A percentile compares a stretch with the other conserved stretches of the same genome.
phyloP scores from a whole-genome alignment of 345 rosid genomes.

The Sonneratia alba region DNA sequence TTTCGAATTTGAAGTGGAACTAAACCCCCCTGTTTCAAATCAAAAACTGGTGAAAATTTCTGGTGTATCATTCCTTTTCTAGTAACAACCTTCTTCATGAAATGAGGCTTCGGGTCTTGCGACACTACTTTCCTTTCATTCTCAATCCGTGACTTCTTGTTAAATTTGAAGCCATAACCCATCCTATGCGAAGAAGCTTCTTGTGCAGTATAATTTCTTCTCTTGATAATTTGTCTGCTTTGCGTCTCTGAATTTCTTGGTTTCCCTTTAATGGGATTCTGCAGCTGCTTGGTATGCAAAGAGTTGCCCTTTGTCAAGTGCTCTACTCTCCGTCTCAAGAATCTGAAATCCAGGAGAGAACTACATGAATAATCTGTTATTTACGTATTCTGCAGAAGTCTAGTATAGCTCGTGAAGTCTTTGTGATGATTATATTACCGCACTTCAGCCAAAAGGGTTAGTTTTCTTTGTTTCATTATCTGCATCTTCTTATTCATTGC shows the following conservation, averaged over 20 bases:
- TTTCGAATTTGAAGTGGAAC: constrained; percentile 15
- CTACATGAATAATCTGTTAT: not conserved
- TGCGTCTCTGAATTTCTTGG: constrained; percentile 13
- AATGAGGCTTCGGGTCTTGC: constrained; percentile 2
- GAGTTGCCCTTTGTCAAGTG: constrained; percentile 43
- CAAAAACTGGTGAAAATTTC: constrained; percentile 26
- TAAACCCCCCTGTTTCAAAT: constrained; percentile 25
- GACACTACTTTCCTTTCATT: constrained; percentile 17
- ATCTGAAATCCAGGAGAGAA: constrained; percentile 27
- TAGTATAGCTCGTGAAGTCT: not conserved
- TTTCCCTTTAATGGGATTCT: constrained; percentile 12
- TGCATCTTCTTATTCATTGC: constrained; percentile 36
- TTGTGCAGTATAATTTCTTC: constrained; percentile 15
- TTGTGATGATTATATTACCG: constrained; percentile 29
- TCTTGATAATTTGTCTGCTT: constrained; percentile 19
- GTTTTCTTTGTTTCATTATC: constrained; percentile 45
- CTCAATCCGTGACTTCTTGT: constrained; percentile 30
- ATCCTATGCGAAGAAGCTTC: constrained; percentile 9
- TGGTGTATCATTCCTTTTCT: constrained; percentile 6
- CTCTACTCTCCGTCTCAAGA: constrained; percentile 50
- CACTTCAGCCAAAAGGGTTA: constrained; percentile 56
- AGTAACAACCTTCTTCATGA: not conserved
- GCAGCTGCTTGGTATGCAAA: constrained; percentile 9
- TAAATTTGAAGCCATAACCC: constrained; percentile 24
- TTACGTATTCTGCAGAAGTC: constrained; percentile 1